Evolutionary conservation across 2,329 filamentous ascomycete genomes (phyloP), one percentile per base, ranked within the genome.

Genomic region (Fusarium sp.): DNA sequence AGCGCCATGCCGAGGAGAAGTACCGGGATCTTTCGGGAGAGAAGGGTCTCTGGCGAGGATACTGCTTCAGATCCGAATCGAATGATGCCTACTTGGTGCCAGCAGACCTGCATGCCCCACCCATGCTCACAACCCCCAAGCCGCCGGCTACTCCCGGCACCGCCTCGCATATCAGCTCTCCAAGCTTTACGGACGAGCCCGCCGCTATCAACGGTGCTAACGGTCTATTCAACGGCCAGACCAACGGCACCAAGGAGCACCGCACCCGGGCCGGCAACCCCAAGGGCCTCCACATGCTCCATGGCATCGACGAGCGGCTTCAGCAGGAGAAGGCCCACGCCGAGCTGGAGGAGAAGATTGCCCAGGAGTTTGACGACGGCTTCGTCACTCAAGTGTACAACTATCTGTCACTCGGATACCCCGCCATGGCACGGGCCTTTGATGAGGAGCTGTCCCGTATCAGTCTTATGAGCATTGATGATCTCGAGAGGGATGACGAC

Each of bases 351-450:
- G 87, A 88, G 61, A 87, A 87, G 77, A 89, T 91, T 69, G 80
- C 84, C 5, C 82, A 83, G 62, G 95, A 98, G 82, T 97, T 97
- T 78, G 88, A 92, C 70, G 94, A 98, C 80, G 87, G 87, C 5
- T 98, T 98, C 81, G 91, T 98, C 65, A 98, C 95, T 0, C 96
- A 98, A 82, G 95, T 98, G 9, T 98, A 97, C 88, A 98, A 98
- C 82, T 98, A 98, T 82, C 88, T 98, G 18, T 97, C 95, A 0
- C 88, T 98, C 6, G 96, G 96, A 6, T 98, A 98, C 81, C 95
- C 96, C 4, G 92, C 94, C 36, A 91, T 95, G 78, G 96, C 95
- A 13, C 91, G 93, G 25, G 89, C 90, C 40, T 98, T 94, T 79
- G 96, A 98, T 79, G 89, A 92, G 13, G 96, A 98, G 85, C 87